Percentiles rank a stretch among this genome's conserved stretches.
Conservation (phyloP, 306 rosid genomes). For the Sechiopsis laciniata region DNA sequence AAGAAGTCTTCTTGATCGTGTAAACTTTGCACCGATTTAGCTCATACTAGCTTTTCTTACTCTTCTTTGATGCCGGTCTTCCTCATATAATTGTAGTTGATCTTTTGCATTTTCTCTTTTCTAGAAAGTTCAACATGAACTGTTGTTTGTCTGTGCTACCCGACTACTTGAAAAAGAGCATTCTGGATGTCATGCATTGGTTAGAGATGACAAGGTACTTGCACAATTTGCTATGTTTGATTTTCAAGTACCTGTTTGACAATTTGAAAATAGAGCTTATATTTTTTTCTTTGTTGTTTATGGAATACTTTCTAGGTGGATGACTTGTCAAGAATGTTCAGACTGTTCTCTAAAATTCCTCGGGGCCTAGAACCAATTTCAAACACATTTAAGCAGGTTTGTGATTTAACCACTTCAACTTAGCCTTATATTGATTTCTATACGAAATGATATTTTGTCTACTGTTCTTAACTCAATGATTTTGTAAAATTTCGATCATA, state of each 20-base stretch:
- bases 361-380: constrained; percentile 88
- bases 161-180: constrained; percentile 52
- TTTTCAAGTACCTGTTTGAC: not conserved
- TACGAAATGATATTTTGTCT: constrained; percentile 3
- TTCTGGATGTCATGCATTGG: constrained; percentile 51
- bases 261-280: not conserved
- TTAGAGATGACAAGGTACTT: constrained; percentile 50
- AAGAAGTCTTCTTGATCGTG: not conserved
- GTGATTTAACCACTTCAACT: constrained; percentile 21
- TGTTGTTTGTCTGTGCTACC: constrained; percentile 41
- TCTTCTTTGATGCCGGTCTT: not conserved
- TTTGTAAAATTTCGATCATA: constrained; percentile 23
- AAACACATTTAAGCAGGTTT: constrained; percentile 79
- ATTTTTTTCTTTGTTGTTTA: constrained; percentile 7
- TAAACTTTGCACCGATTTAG: not conserved
- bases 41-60: not conserved
- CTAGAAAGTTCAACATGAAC: constrained; percentile 50
- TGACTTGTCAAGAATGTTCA: constrained; percentile 93
- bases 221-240: not conserved
- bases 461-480: constrained; percentile 9
- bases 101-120: constrained; percentile 10
- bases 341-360: constrained; percentile 93
- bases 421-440: not conserved
- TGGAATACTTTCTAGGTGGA: constrained; percentile 44
- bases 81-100: too few species aligned